Percentiles rank a stretch among this genome's conserved stretches.
Conservation (phyloP, 2,329 filamentous ascomycete species). For the Capronia epimyces region DNA sequence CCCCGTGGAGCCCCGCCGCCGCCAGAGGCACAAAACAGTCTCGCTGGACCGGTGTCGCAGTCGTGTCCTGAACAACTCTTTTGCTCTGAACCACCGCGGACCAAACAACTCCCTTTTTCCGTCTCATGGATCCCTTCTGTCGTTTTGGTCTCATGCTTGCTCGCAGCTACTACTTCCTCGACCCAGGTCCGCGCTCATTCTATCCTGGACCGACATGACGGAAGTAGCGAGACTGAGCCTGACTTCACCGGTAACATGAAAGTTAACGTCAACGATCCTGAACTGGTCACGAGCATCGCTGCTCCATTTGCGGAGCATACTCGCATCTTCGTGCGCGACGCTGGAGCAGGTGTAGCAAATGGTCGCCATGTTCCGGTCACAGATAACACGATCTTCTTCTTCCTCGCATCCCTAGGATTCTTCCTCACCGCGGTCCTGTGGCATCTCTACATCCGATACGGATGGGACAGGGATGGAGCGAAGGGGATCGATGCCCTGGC, state of each 20-base stretch:
- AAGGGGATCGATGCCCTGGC: conserved; percentile 1
- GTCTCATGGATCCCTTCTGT: neutral
- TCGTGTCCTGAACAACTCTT: too few relatives aligned
- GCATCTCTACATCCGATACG: conserved; percentile 12
- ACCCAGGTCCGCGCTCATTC: neutral
- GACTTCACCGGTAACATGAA: neutral
- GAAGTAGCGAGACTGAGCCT: neutral
- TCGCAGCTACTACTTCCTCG: neutral
- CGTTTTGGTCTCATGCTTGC: neutral
- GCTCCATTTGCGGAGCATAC: neutral
- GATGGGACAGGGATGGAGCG: conserved; percentile 6
- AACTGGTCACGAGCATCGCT: neutral
- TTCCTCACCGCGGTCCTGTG: conserved; percentile 11
- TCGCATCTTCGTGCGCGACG: neutral
- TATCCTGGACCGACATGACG: neutral
- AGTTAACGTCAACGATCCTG: neutral
- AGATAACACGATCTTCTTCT: conserved; percentile 5
- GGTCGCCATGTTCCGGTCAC: neutral
- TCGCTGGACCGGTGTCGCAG: too few relatives aligned
- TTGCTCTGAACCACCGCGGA: neutral
- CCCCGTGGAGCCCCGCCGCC: too few relatives aligned
- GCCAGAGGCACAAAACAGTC: too few relatives aligned
- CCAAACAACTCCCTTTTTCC: neutral
- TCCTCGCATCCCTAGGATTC: conserved; percentile 10
- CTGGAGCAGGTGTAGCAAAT: neutral